phyloP scores from a whole-genome alignment of 805 yeast genomes.

The Clavispora phyllophila region DNA sequence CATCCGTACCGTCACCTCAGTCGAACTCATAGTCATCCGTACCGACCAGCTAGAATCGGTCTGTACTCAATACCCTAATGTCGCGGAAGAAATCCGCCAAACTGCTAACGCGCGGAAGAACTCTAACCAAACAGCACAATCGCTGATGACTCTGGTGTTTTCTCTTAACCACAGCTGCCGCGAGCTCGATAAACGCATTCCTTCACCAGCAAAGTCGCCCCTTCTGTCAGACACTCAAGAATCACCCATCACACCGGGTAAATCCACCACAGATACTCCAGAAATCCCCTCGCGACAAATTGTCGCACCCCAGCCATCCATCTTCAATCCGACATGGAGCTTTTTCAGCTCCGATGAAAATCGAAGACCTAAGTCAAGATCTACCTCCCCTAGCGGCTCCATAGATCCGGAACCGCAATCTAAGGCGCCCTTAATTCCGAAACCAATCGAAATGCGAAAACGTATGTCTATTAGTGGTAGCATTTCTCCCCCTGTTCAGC shows the following conservation, averaged over 20 bases:
- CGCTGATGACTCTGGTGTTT: background rate
- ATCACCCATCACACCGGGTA: background rate
- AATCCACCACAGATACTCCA: background rate
- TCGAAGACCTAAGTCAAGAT: slow-evolving; percentile 4
- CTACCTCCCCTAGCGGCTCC: slow-evolving; percentile 15
- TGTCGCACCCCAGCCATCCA: slow-evolving; percentile 8
- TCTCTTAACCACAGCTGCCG: background rate
- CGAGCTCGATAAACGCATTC: background rate
- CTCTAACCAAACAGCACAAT: slow-evolving; percentile 7
- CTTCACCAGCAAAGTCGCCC: background rate
- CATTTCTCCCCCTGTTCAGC: slow-evolving; percentile 4
- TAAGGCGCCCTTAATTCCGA: background rate
- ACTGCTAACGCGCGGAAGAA: slow-evolving; percentile 52
- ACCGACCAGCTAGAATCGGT: slow-evolving; percentile 51
- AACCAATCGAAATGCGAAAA: slow-evolving; percentile 6
- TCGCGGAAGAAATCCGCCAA: slow-evolving; percentile 53
- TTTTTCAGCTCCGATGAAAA: slow-evolving; percentile 4
- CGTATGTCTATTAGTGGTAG: slow-evolving; percentile 8
- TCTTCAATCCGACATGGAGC: slow-evolving; percentile 19
- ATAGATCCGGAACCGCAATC: slow-evolving; percentile 6
- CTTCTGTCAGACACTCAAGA: background rate
- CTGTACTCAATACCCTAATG: slow-evolving; percentile 52
- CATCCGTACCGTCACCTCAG: slow-evolving; percentile 55
- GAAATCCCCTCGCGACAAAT: background rate
- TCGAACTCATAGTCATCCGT: slow-evolving; percentile 57